A percentile compares a stretch with the other conserved stretches of the same genome.
phyloP scores from a whole-genome alignment of 2,329 filamentous ascomycete genomes.

The Malbranchea cinnamomea region DNA sequence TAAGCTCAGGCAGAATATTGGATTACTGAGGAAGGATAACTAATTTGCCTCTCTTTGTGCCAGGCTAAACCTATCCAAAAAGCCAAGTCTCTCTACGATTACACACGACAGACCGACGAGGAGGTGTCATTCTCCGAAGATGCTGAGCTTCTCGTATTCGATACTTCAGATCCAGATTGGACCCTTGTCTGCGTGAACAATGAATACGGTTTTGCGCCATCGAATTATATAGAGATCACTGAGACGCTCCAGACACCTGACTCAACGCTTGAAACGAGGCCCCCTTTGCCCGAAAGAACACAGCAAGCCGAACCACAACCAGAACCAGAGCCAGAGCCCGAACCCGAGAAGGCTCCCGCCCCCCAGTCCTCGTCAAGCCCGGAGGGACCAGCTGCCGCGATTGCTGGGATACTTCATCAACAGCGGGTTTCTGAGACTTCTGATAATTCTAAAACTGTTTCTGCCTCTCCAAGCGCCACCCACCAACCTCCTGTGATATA shows the following conservation, averaged over 20 bases:
- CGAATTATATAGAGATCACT: slow-evolving; percentile 81
- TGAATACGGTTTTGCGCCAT: slow-evolving; percentile 86
- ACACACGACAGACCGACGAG: slow-evolving; percentile 91
- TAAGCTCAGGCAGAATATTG: background rate
- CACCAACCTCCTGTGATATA: slow-evolving; percentile 38
- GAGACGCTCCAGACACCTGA: slow-evolving; percentile 23
- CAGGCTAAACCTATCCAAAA: slow-evolving; percentile 51
- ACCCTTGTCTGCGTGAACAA: slow-evolving; percentile 72
- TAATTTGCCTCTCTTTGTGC: no score
- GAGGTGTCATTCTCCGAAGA: slow-evolving; percentile 94
- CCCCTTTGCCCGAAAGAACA: slow-evolving; percentile 12
- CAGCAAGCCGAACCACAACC: slow-evolving; percentile 10
- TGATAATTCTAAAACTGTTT: slow-evolving; percentile 16
- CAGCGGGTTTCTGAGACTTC: slow-evolving; percentile 22
- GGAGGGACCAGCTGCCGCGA: slow-evolving; percentile 43
- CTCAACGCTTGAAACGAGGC: slow-evolving; percentile 26
- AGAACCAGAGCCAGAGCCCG: slow-evolving; percentile 30
- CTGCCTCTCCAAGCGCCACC: slow-evolving; percentile 23
- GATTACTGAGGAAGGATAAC: background rate
- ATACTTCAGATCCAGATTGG: slow-evolving; percentile 89
- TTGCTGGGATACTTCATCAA: slow-evolving; percentile 35
- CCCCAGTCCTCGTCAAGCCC: slow-evolving; percentile 18
- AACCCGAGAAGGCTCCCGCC: slow-evolving; percentile 26
- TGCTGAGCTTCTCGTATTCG: slow-evolving; percentile 66
- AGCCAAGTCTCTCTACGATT: slow-evolving; percentile 94